These are phyloP conservation scores for Blastobotrys illinoisensis DNA, from an alignment of 1,139 yeast species.

Conservation along the genomic window DNA sequence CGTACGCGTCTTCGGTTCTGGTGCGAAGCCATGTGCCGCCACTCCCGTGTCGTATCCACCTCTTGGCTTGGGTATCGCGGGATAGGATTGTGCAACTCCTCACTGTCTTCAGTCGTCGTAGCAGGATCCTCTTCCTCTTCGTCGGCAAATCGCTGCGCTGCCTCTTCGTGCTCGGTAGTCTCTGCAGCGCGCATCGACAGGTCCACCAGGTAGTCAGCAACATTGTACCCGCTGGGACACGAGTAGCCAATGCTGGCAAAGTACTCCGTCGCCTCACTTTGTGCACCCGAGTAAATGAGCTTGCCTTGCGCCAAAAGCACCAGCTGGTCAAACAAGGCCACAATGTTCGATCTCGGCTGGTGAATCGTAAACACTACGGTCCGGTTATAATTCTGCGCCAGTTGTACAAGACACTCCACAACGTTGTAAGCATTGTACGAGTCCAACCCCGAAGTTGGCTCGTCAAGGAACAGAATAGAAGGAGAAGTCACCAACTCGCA, in stretches of 20 bases:
- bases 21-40: slow-evolving; percentile 88
- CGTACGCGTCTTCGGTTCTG: slow-evolving; percentile 40
- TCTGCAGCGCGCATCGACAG: slow-evolving; percentile 61
- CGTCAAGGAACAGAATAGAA: slow-evolving; percentile 68
- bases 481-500: slow-evolving; percentile 72
- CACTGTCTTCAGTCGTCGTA: slow-evolving; percentile 26
- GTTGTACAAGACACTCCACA: slow-evolving; percentile 71
- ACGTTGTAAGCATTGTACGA: slow-evolving; percentile 91
- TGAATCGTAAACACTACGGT: slow-evolving; percentile 91
- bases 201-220: slow-evolving; percentile 91
- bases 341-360: slow-evolving; percentile 97
- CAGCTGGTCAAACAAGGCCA: slow-evolving; percentile 79
- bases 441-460: slow-evolving; percentile 93
- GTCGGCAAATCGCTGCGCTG: neutral
- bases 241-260: slow-evolving; percentile 69
- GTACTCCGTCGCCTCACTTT: slow-evolving; percentile 54
- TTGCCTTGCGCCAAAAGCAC: slow-evolving; percentile 79
- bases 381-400: slow-evolving; percentile 75
- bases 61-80: slow-evolving; percentile 13
- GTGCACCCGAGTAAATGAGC: slow-evolving; percentile 72
- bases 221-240: slow-evolving; percentile 86
- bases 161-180: slow-evolving; percentile 1
- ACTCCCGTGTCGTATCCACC: slow-evolving; percentile 59
- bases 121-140: slow-evolving; percentile 1
- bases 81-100: slow-evolving; percentile 36